Percentiles rank a stretch among this genome's conserved stretches.
These are phyloP conservation scores for Tetrapyrgos nigripes DNA, from an alignment of 1,284 basidiomycete genomes.

Conservation along the genomic window DNA sequence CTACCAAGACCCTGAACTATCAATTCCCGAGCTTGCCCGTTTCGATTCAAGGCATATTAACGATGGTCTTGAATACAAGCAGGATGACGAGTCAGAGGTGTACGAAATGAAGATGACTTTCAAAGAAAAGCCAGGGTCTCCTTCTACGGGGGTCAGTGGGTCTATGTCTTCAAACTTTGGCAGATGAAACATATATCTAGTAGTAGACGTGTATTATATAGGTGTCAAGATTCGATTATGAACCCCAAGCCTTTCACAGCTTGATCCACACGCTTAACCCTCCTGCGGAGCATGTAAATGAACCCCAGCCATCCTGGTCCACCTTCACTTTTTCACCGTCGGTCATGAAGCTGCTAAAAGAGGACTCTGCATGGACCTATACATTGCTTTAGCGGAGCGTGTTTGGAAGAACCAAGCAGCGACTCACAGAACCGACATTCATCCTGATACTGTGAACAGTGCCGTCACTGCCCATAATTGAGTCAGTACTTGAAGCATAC, in stretches of 20 bases:
- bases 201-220: too few species aligned
- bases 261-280: conserved; percentile 15
- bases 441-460: conserved; percentile 58
- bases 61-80: too few species aligned
- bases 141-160: too few species aligned
- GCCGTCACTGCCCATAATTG: conserved; percentile 23
- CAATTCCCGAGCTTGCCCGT: too few species aligned
- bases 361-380: conserved; percentile 10
- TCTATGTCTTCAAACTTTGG: too few species aligned
- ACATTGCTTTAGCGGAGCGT: neutral
- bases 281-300: conserved; percentile 18
- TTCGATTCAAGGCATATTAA: too few species aligned
- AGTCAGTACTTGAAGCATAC: neutral
- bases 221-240: too few species aligned
- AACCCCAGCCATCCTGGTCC: conserved; percentile 18
- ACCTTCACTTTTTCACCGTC: conserved; percentile 14
- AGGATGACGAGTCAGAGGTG: too few species aligned
- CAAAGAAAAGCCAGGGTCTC: too few species aligned
- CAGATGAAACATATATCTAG: too few species aligned
- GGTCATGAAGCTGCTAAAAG: conserved; percentile 14
- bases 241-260: neutral
- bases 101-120: too few species aligned
- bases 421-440: conserved; percentile 65
- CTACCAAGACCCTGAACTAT: too few species aligned
- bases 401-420: neutral